These are phyloP conservation scores for Gaeumannomyces sp. DNA, from an alignment of 2,329 filamentous ascomycete genomes.

Conservation along the genomic window DNA sequence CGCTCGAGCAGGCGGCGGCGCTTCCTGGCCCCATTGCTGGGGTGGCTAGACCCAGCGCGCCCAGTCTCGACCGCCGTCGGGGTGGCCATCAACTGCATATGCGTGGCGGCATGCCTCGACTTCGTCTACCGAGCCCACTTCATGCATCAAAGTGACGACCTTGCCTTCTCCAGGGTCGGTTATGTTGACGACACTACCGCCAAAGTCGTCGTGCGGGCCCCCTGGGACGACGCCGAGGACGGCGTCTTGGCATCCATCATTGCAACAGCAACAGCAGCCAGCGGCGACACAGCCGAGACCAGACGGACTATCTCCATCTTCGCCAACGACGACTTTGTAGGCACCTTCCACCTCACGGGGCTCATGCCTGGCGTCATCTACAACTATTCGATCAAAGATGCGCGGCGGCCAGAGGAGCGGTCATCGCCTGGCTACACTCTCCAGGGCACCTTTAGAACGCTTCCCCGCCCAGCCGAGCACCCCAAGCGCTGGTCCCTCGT, in stretches of 20 bases:
- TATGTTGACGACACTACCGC: slow-evolving; percentile 78
- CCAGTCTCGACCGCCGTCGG: slow-evolving; percentile 56
- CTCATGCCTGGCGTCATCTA: slow-evolving; percentile 26
- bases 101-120: slow-evolving; percentile 68
- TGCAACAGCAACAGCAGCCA: too few species aligned
- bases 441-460: slow-evolving; percentile 65
- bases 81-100: slow-evolving; percentile 57
- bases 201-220: slow-evolving; percentile 78
- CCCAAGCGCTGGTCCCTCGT: slow-evolving; percentile 71
- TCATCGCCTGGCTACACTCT: slow-evolving; percentile 42
- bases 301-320: too few species aligned
- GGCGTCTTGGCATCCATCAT: too few species aligned
- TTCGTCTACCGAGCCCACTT: slow-evolving; percentile 65
- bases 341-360: neutral
- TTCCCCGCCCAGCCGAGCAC: slow-evolving; percentile 39
- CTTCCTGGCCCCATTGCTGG: neutral
- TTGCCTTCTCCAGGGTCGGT: slow-evolving; percentile 81
- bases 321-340: neutral
- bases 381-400: slow-evolving; percentile 22
- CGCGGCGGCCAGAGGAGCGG: too few species aligned
- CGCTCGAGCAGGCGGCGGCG: neutral
- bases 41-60: neutral
- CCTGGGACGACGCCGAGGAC: slow-evolving; percentile 29
- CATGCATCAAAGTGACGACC: slow-evolving; percentile 63
- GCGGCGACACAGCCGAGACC: neutral